Evolutionary conservation across 805 yeast genomes (phyloP).

Genomic region (Candida silvicultrix): DNA sequence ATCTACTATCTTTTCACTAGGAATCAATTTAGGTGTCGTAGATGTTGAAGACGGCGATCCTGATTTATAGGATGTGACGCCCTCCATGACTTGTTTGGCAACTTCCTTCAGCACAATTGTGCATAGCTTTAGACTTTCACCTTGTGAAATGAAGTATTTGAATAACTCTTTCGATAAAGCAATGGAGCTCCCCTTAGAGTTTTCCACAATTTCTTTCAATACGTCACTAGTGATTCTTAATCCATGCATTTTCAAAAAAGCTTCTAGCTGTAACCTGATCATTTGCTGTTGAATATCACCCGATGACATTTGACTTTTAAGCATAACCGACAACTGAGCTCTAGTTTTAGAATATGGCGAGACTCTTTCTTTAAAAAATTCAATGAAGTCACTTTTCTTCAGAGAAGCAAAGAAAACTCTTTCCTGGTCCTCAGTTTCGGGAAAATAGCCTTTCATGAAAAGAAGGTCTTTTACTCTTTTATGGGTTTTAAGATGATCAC

Average conservation of each 20-base stretch:
- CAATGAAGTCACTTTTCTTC: conserved; percentile 25
- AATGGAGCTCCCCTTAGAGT: conserved; percentile 31
- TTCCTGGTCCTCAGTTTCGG: conserved; percentile 21
- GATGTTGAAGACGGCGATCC: background rate
- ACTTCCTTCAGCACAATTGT: conserved; percentile 29
- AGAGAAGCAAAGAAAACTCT: conserved; percentile 28
- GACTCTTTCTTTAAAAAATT: conserved; percentile 29
- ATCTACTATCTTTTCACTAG: conserved; percentile 3
- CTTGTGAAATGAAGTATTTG: conserved; percentile 34
- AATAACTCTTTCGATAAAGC: conserved; percentile 34
- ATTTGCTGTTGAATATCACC: conserved; percentile 30
- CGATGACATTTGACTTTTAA: conserved; percentile 30
- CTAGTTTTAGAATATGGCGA: conserved; percentile 30
- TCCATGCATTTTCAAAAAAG: conserved; percentile 41
- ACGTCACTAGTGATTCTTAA: conserved; percentile 36
- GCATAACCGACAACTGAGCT: conserved; percentile 33
- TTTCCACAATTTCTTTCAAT: conserved; percentile 31
- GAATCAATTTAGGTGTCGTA: background rate
- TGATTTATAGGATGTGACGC: conserved; percentile 4
- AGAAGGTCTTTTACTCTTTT: conserved; percentile 45
- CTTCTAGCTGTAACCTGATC: conserved; percentile 34
- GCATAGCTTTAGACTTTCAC: conserved; percentile 32
- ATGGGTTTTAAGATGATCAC: conserved; percentile 34
- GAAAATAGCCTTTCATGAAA: conserved; percentile 30
- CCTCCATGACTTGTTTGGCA: conserved; percentile 19